Evolutionary conservation across 352 stramenopile species (phyloP), one percentile per base, ranked within the genome.

Genomic region (Elongisporangium anandrum): DNA sequence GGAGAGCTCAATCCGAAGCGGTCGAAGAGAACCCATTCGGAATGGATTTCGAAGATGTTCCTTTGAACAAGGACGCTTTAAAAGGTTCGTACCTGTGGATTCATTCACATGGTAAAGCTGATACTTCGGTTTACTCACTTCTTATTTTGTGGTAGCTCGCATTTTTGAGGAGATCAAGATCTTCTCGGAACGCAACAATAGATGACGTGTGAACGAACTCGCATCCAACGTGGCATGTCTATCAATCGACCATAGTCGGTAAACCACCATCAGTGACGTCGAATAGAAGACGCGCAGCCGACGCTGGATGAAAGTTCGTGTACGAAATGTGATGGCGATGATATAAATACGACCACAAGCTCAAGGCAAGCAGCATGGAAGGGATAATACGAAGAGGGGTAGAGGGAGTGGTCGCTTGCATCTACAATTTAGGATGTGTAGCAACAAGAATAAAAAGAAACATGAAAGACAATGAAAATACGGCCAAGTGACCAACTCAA

Each of bases 1-100:
- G 87, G 47, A 77, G 81, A 54, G 55, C 66, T 20, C 81, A 92
- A 59, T 91, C 84, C 0, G 85, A 96, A 65, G 77, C 69, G 20
- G 77, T 86, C 58, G 85, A 94, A 66, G 17, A 54, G 20, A 85
- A 92, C 54, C 83, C 85, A n/a, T 90, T 95, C 56, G 72, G 81
- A 56, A 96, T 96, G 87, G 85, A 94, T 54, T 94, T 96, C 68
- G 87, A 96, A 56, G 94, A 96, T 52, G 83, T 94, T 17, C 80
- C 72, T 34, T 60, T 96, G 26, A 81, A 93, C 66, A 93, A 93
- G 67, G 83, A 90, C 8, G 71, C 82, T 23, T 61, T 96, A n/a
- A 96, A 96, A 84, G 73, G 86, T 95, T 61, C 23, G 39, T 70
- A 2, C 29, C 15, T 54, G 21, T 15, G 10, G 19, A 45, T 66